Base-by-base conservation (phyloP, 2,329 filamentous ascomycete genomes). In the Albifimbria verrucaria region DNA sequence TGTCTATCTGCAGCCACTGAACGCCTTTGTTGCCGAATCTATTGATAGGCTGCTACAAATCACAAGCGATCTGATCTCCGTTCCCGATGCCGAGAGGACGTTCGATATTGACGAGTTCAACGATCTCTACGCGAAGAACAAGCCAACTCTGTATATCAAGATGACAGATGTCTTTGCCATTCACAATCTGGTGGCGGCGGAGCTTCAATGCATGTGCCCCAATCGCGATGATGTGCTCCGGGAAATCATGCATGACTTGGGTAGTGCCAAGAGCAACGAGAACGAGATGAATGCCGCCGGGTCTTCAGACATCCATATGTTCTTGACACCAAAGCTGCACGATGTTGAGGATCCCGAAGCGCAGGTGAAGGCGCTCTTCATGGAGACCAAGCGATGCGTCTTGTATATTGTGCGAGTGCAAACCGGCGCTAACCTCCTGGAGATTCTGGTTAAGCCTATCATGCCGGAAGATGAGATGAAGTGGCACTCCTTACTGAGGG, bases 61-160 rank as follows among this genome's bases (percentile, higher is more conserved):
- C 44, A 90, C 89, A 72, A 81, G 80, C 45, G 83, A 88, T 28
- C 72, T 97, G 55, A 90, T 99, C 59, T 84, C 88, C 12, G 89
- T 97, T 12, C 86, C 89, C 15, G 88, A 94, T 62, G 90, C 91
- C 0, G 94, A 99, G 71, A 81, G 85, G 50, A 94, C 94, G 22
- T 99, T 97, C 66, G 92, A 97, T 70, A 97, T 99, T 68, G 94
- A 99, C 67, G 94, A 97, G 69, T 99, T 94, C 82, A 97, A 97
- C 68, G 94, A 99, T 66, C 81, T 99, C 7, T 97, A 97, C 67
- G 90, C 93, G 52, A 92, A 95, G 69, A 94, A 92, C 58, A 96
- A 96, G 72, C 94, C 94, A 7, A 97, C 93, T 0, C 79, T 99
- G n/a, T 99, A 97, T 76, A 96, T 99, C 77, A 99, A 99, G 75